Evolutionary conservation across 2,329 filamentous ascomycete genomes (phyloP), one percentile per base, ranked within the genome.

Genomic region (Pezicula carpinea): DNA sequence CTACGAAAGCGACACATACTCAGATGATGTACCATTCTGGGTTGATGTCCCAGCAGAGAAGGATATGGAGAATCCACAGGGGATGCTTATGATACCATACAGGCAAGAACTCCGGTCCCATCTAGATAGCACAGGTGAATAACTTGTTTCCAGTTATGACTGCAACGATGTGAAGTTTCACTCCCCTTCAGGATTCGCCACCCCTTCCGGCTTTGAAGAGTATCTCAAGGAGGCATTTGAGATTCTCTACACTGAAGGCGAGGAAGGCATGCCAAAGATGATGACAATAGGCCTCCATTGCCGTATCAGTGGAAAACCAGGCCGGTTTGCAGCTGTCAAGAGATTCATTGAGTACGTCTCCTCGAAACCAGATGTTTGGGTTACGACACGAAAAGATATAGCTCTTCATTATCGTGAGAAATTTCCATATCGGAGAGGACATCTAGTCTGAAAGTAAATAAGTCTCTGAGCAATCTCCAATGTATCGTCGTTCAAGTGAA

Each of bases 261-360:
- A 40, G 18, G 26, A 44, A 44, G 73, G 73, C 1, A 59, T 56
- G 58, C 71, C 72, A 1, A 75, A 74, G 63, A 77, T 78, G 75
- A 77, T 79, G 75, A 77, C 74, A 0, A 67, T 78, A n/a, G 73
- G 71, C 2, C 55, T 78, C 31, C 74, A 77, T 53, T 75, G 72
- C 48, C 66, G 74, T 6, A 73, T 75, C 47, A 69, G 72, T 22
- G 75, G 75, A 0, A 66, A 72, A 26, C 75, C 75, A 0, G 75
- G 73, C 3, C 63, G 75, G 3, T 72, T 72, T 48, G 68, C 66
- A 22, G 75, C 74, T 1, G 55, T 79, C 34, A 63, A 68, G 52
- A 67, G 74, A 35, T 77, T 77, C 55, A 69, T 76, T 1, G 69
- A 77, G 50, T 76, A 78, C 43, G 74, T 77, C 39, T 58, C 59